phyloP scores from a whole-genome alignment of 2,329 filamentous ascomycete species.

The Talaromyces amestolkiae region DNA sequence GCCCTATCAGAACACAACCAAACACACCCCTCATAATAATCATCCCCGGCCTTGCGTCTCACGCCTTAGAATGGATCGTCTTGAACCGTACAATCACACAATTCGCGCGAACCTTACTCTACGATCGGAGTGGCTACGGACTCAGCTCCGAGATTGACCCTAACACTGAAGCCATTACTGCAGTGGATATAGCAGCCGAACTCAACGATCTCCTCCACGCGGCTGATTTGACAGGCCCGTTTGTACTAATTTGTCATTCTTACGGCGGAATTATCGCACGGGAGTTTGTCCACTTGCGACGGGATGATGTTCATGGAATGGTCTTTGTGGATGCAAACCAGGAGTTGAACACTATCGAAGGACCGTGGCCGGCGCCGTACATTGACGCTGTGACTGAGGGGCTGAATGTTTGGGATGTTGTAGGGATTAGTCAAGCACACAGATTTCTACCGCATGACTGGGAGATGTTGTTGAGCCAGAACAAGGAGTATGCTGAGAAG shows the following conservation, averaged over 20 bases:
- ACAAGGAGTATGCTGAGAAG: constrained; percentile 19
- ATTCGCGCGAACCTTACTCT: constrained; percentile 25
- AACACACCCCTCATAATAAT: constrained; percentile 25
- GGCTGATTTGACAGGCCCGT: constrained; percentile 19
- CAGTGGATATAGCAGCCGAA: constrained; percentile 22
- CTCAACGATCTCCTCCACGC: constrained; percentile 21
- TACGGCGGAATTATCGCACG: constrained; percentile 23
- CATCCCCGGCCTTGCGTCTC: constrained; percentile 26
- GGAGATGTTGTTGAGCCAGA: constrained; percentile 17
- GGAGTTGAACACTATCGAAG: constrained; percentile 18
- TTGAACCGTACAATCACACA: constrained; percentile 23
- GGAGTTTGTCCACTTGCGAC: constrained; percentile 20
- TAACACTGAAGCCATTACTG: constrained; percentile 16
- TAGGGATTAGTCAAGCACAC: not conserved
- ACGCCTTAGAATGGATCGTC: constrained; percentile 25
- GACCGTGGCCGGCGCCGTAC: constrained; percentile 9
- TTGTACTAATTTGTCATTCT: constrained; percentile 22
- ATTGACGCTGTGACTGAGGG: not conserved
- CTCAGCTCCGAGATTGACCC: constrained; percentile 20
- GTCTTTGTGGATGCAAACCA: constrained; percentile 24
- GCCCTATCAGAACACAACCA: constrained; percentile 23
- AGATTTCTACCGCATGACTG: constrained; percentile 19
- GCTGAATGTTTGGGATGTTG: not conserved
- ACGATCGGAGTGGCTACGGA: constrained; percentile 27
- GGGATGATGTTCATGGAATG: constrained; percentile 19